Evolutionary conservation across 139 green algal genomes (phyloP).

Genomic region (Auxenochlorella protothecoides): DNA sequence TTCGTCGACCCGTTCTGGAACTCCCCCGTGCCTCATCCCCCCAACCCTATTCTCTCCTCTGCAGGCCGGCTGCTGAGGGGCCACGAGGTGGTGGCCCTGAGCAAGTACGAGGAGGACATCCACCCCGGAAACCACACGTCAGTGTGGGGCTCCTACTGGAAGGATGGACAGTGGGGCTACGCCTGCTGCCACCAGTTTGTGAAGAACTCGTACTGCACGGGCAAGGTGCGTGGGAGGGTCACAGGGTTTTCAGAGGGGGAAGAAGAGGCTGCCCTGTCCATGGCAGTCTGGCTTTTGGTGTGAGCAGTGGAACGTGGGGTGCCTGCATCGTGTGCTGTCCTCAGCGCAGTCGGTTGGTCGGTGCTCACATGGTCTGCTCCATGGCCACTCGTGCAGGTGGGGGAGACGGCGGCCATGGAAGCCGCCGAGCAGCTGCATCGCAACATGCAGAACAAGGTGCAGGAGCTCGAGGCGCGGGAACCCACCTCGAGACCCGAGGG

Average conservation of each 20-base stretch:
- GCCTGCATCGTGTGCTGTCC: too few relatives aligned
- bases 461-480: background rate
- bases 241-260: too few relatives aligned
- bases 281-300: too few relatives aligned
- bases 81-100: slow-evolving; percentile 34
- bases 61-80: slow-evolving; percentile 56
- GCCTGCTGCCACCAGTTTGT: slow-evolving; percentile 79
- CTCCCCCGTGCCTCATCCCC: background rate
- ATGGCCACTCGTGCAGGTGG: background rate
- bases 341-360: too few relatives aligned
- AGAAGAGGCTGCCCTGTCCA: too few relatives aligned
- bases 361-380: too few relatives aligned
- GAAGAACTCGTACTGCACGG: slow-evolving; percentile 91
- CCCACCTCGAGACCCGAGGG: too few relatives aligned
- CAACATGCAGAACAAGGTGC: slow-evolving; percentile 50
- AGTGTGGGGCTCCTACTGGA: slow-evolving; percentile 93
- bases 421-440: slow-evolving; percentile 38
- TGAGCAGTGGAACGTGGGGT: too few relatives aligned
- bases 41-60: background rate
- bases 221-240: slow-evolving; percentile 28
- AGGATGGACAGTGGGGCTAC: slow-evolving; percentile 82
- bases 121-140: slow-evolving; percentile 86
- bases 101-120: slow-evolving; percentile 91
- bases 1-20: background rate
- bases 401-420: slow-evolving; percentile 25